phyloP scores from a whole-genome alignment of 768 basidiomycete species.

The Chalciporus sphaerocephalus region DNA sequence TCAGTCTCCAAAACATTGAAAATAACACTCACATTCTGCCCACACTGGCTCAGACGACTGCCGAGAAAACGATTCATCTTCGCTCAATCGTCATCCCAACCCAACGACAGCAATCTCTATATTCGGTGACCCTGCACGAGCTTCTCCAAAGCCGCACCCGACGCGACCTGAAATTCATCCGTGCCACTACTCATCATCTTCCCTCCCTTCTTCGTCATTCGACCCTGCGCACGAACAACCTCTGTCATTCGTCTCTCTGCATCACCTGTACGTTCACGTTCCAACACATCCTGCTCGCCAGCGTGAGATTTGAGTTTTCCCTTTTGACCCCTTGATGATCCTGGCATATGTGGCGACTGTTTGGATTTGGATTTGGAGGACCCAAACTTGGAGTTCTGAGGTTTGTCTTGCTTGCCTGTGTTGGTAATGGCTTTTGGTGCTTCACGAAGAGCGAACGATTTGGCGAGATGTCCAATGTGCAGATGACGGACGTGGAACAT shows the following conservation, averaged over 20 bases:
- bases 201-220: constrained; percentile 76
- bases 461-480: constrained; percentile 91
- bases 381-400: neutral
- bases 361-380: constrained; percentile 1
- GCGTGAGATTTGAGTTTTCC: no score
- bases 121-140: constrained; percentile 36
- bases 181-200: constrained; percentile 62
- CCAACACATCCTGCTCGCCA: constrained; percentile 33
- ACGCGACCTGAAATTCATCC: constrained; percentile 77
- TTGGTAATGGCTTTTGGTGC: constrained; percentile 51
- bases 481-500: constrained; percentile 95
- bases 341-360: constrained; percentile 6
- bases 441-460: constrained; percentile 86
- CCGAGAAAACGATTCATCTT: no score
- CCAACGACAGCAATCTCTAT: constrained; percentile 2
- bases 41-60: no score
- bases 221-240: constrained; percentile 78
- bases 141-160: constrained; percentile 58
- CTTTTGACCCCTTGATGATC: constrained; percentile 14
- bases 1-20: no score
- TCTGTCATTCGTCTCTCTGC: constrained; percentile 83
- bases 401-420: constrained; percentile 17
- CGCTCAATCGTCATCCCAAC: neutral
- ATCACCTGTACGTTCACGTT: constrained; percentile 40
- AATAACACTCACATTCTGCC: no score